These are phyloP conservation scores for Auricularia sp. DNA, from an alignment of 768 basidiomycete genomes.

Conservation along the genomic window DNA sequence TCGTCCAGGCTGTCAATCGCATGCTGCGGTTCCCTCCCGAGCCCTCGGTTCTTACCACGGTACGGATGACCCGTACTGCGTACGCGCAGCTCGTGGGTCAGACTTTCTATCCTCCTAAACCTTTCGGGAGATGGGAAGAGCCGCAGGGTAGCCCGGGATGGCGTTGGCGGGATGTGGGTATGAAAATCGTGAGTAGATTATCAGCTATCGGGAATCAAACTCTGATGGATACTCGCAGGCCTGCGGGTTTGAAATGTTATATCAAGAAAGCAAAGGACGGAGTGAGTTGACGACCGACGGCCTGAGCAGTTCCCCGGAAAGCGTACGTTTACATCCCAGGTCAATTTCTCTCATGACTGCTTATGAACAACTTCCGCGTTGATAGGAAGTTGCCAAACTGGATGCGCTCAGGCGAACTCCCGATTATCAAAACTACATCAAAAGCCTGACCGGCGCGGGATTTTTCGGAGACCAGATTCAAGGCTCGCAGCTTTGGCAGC, in stretches of 20 bases:
- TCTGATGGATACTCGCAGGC: conserved; percentile 36
- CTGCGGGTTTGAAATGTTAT: conserved; percentile 95
- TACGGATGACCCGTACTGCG: conserved; percentile 79
- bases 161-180: conserved; percentile 77
- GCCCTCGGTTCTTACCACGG: conserved; percentile 46
- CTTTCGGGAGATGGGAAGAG: conserved; percentile 70
- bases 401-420: conserved; percentile 57
- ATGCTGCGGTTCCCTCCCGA: conserved; percentile 86
- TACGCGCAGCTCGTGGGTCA: conserved; percentile 92
- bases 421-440: conserved; percentile 63
- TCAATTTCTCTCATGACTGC: background rate
- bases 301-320: conserved; percentile 36
- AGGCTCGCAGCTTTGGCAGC: conserved; percentile 69
- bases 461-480: conserved; percentile 75
- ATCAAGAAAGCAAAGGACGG: conserved; percentile 68
- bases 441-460: conserved; percentile 48
- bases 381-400: conserved; percentile 52
- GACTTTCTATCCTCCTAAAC: conserved; percentile 83
- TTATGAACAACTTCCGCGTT: conserved; percentile 2
- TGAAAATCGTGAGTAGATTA: conserved; percentile 64
- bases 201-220: background rate
- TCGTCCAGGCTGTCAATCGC: conserved; percentile 62
- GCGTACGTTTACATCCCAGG: background rate
- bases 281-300: conserved; percentile 29
- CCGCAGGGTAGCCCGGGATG: conserved; percentile 53